These are phyloP conservation scores for Epichloe gansuensis DNA, from an alignment of 2,329 filamentous ascomycete genomes.

Conservation along the genomic window DNA sequence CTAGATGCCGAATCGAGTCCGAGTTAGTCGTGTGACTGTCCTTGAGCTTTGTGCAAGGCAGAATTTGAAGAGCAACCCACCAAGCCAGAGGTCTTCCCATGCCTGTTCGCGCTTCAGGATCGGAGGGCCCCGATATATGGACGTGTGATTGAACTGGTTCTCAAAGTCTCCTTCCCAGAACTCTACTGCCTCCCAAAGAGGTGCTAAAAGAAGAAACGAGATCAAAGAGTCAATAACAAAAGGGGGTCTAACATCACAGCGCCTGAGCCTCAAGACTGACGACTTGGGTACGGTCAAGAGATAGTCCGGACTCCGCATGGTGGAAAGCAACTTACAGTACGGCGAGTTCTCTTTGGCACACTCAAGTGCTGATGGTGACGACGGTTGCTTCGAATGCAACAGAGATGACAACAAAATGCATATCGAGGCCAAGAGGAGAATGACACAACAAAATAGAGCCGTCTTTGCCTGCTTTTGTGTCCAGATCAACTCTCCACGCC, in stretches of 20 bases:
- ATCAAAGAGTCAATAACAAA: neutral
- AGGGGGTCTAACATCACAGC: neutral
- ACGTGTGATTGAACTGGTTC: slow-evolving; percentile 1
- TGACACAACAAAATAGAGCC: neutral
- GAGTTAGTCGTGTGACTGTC: neutral
- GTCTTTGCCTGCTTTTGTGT: neutral
- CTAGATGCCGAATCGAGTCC: neutral
- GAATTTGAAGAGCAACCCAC: neutral
- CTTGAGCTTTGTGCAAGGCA: neutral
- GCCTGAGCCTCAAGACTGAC: no score
- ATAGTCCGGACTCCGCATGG: no score
- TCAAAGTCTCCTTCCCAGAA: slow-evolving; percentile 3
- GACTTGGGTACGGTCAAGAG: no score
- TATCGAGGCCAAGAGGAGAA: neutral
- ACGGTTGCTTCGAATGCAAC: neutral
- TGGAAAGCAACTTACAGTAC: neutral
- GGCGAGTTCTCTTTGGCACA: neutral
- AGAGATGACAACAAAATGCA: neutral
- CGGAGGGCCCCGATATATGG: neutral
- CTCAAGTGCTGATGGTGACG: neutral
- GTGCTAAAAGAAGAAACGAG: neutral
- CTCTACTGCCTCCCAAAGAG: slow-evolving; percentile 3
- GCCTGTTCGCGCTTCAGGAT: neutral
- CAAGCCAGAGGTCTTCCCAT: neutral
- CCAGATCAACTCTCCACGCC: neutral